These are phyloP conservation scores for Coemansia sp. DNA, from an alignment of 192 early-diverging fungal genomes.

Conservation along the genomic window DNA sequence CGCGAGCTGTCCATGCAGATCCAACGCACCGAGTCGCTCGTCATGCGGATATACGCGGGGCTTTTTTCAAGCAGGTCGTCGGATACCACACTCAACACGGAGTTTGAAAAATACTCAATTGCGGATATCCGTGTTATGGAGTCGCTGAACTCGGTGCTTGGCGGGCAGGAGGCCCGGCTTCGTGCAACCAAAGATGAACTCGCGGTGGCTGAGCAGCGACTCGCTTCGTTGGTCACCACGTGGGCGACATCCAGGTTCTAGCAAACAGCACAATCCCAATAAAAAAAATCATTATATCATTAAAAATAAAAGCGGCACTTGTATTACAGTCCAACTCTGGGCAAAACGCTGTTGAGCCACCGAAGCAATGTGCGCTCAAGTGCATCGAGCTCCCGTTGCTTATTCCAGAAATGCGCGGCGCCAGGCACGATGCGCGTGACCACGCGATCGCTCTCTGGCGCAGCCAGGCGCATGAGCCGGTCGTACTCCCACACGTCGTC, in stretches of 20 bases:
- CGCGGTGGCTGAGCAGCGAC: slow-evolving; percentile 19
- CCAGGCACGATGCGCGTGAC: slow-evolving; percentile 23
- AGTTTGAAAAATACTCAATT: not conserved
- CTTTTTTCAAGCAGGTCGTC: not conserved
- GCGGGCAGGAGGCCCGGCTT: slow-evolving; percentile 16
- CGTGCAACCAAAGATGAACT: slow-evolving; percentile 17
- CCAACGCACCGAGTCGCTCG: too few relatives aligned
- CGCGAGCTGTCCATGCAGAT: too few relatives aligned
- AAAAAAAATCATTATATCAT: not conserved
- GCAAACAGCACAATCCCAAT: too few relatives aligned
- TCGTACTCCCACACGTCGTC: slow-evolving; percentile 51
- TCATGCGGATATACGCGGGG: too few relatives aligned
- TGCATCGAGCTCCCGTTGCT: not conserved
- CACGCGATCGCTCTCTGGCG: slow-evolving; percentile 2
- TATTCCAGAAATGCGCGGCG: slow-evolving; percentile 42
- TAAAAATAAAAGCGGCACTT: too few relatives aligned
- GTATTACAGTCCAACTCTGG: not conserved
- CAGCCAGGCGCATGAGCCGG: slow-evolving; percentile 24
- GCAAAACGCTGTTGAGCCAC: slow-evolving; percentile 1
- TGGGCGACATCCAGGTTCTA: slow-evolving; percentile 34
- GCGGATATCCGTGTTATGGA: slow-evolving; percentile 11
- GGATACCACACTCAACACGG: not conserved
- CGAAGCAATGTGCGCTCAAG: not conserved
- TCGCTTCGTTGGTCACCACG: slow-evolving; percentile 7
- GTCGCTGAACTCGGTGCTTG: slow-evolving; percentile 5